Evolutionary conservation across 768 basidiomycete species (phyloP).

Genomic region (Galerina marginata): DNA sequence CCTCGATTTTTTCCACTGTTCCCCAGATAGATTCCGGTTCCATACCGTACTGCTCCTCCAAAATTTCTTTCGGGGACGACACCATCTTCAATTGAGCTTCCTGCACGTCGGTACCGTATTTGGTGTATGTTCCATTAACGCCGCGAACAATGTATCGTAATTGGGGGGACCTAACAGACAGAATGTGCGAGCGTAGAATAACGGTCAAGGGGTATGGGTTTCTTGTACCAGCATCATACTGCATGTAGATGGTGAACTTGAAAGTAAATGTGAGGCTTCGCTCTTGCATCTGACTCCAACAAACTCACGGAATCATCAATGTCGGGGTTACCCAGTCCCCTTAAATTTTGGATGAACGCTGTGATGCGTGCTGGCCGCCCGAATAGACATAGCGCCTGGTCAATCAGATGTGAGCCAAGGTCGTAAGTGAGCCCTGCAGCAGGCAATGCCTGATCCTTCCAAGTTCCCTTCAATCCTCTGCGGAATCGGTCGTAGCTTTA

Average conservation of each 20-base stretch:
- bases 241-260: conserved; percentile 59
- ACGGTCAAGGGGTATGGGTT: conserved; percentile 64
- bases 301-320: conserved; percentile 66
- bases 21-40: conserved; percentile 73
- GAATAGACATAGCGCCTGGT: conserved; percentile 78
- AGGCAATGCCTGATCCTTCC: conserved; percentile 76
- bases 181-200: conserved; percentile 69
- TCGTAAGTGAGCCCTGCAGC: conserved; percentile 76
- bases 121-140: conserved; percentile 71
- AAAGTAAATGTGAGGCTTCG: neutral
- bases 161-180: conserved; percentile 71
- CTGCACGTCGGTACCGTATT: conserved; percentile 80
- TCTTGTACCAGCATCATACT: conserved; percentile 47
- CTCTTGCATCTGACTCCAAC: neutral
- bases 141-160: conserved; percentile 77
- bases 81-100: conserved; percentile 76
- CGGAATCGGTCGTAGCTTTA: conserved; percentile 78
- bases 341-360: conserved; percentile 71
- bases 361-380: conserved; percentile 74
- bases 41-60: conserved; percentile 54
- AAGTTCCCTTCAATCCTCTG: conserved; percentile 65
- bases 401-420: conserved; percentile 80
- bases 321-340: conserved; percentile 65
- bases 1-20: conserved; percentile 57
- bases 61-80: conserved; percentile 48